A percentile compares a stretch with the other conserved stretches of the same genome.
Conservation (phyloP, 2,329 filamentous ascomycete genomes). For the Furcasterigmium sp. region DNA sequence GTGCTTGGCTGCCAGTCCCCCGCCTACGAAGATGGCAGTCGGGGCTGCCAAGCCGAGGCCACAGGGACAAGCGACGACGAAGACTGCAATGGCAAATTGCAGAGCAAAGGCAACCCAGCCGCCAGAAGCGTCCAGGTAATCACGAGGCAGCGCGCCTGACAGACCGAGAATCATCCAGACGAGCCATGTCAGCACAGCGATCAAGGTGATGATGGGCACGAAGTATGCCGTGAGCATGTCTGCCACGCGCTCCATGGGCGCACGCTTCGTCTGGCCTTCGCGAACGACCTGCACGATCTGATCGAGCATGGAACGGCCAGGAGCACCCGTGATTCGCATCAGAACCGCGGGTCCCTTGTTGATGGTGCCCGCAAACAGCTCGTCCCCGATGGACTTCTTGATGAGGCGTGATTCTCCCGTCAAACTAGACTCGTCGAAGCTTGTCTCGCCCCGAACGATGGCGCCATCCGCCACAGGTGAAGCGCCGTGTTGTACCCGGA, state of each 20-base stretch:
- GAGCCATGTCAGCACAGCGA: conserved; percentile 67
- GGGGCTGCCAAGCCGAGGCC: conserved; percentile 80
- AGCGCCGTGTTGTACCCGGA: conserved; percentile 71
- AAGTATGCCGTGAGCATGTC: conserved; percentile 72
- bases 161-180: conserved; percentile 64
- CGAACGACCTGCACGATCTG: conserved; percentile 72
- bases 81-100: conserved; percentile 80
- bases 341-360: conserved; percentile 63
- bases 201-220: conserved; percentile 64
- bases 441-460: conserved; percentile 55
- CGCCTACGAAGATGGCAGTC: conserved; percentile 79
- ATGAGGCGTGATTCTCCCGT: conserved; percentile 72
- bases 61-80: conserved; percentile 82
- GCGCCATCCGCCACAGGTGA: conserved; percentile 82
- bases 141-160: conserved; percentile 47
- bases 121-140: conserved; percentile 53
- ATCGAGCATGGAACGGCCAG: conserved; percentile 71
- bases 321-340: conserved; percentile 57
- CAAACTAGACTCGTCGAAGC: conserved; percentile 85
- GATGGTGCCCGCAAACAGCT: conserved; percentile 68
- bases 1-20: conserved; percentile 71
- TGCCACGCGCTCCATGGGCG: conserved; percentile 70
- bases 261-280: conserved; percentile 70
- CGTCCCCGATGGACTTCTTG: conserved; percentile 56
- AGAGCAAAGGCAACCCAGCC: conserved; percentile 70